phyloP scores from a whole-genome alignment of 2,329 filamentous ascomycete genomes.

The Cercospora beticola region DNA sequence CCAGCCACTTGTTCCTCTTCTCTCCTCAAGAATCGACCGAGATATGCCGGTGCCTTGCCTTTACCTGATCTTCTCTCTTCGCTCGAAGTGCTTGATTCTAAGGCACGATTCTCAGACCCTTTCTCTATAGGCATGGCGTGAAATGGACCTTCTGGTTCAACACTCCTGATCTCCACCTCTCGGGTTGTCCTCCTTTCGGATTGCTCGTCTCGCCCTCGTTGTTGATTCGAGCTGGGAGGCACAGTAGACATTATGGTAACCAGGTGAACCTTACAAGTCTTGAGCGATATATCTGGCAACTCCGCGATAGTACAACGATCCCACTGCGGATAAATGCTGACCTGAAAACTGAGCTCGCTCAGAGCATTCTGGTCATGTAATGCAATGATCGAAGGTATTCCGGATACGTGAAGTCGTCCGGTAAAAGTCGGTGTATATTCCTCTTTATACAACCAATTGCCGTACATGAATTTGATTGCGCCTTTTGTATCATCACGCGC shows the following conservation, averaged over 20 bases:
- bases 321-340: constrained; percentile 5
- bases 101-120: background rate
- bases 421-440: background rate
- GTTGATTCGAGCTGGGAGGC: background rate
- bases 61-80: background rate
- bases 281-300: background rate
- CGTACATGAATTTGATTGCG: background rate
- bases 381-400: background rate
- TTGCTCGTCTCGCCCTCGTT: background rate
- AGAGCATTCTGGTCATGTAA: background rate
- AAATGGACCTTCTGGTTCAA: background rate
- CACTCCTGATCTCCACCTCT: background rate
- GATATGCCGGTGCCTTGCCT: background rate
- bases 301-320: background rate
- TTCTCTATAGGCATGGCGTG: background rate
- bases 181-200: background rate
- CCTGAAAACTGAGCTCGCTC: background rate
- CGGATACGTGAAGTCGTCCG: background rate
- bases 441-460: background rate
- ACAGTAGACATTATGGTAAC: background rate
- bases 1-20: background rate
- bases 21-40: background rate
- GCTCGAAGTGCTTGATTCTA: background rate
- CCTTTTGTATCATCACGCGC: background rate
- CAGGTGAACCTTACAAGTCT: background rate